Evolutionary conservation across 495 filamentous ascomycete species (phyloP), one percentile per base, ranked within the genome.

Genomic region (Astrocystis sublimbata): DNA sequence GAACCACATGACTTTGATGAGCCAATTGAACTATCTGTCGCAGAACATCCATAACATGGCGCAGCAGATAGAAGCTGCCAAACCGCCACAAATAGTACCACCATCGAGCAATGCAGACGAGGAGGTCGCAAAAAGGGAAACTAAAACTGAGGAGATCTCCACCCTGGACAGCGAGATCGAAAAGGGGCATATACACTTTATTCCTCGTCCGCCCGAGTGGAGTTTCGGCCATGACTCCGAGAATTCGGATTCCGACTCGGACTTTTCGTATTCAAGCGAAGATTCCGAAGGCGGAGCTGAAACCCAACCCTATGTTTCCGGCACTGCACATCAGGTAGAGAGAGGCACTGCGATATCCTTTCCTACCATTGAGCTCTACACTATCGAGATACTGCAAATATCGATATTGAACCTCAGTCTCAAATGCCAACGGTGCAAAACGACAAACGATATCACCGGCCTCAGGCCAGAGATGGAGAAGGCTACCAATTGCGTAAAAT

Each of bases 191-290:
- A 73, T 96, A 40, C 85, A 88, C 65, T 76, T 90, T 58, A 91
- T 97, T 46, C 87, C 90, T 13, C 81, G 92, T 5, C 92, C 92
- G 1, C 89, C 90, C 2, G 92, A 97, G 68, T 97, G 92, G 92
- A 76, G 79, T 7, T 66, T 79, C 1, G 79, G 76, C 17, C 71
- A 73, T 28, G 74, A 80, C 5, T 77, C 72, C 31, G 78, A 68
- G 15, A 80, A 81, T 4, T 79, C 75, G 13, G 78, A 82, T 33
- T 73, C 72, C 19, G 72, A 73, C 28, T 71, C 68, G 10, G 75
- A 74, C 4, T 62, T 61, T 36, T 72, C 55, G 65, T 65, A 65
- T 26, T 73, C 71, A 17, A 73, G 76, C 21, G 75, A 71, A 24
- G 80, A 82, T 4, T 71, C 71, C 4, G 78, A 82, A 45, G 68